phyloP scores from a whole-genome alignment of 2,329 filamentous ascomycete genomes.

The Fusarium phyllophilum region DNA sequence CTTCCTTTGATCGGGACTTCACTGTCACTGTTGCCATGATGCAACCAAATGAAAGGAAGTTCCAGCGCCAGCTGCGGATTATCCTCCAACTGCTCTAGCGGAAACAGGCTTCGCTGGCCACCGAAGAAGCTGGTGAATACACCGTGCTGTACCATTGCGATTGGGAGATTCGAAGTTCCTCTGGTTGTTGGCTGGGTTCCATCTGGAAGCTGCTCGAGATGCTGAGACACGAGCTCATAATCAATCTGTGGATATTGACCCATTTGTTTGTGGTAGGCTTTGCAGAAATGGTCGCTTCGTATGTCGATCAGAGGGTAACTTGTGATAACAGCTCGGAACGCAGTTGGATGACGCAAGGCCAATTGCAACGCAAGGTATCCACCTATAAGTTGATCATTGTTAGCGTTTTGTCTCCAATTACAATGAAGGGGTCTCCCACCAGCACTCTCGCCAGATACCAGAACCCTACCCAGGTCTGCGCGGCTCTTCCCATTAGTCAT shows the following conservation, averaged over 20 bases:
- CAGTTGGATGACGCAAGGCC: background rate
- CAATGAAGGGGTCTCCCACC: fast-evolving
- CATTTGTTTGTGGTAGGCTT: background rate
- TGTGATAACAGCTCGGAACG: background rate
- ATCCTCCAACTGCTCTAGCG: background rate
- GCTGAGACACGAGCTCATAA: background rate
- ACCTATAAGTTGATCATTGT: fast-evolving
- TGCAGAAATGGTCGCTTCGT: background rate
- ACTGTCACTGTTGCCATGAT: background rate
- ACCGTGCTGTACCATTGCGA: background rate
- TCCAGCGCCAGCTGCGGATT: background rate
- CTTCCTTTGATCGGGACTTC: background rate
- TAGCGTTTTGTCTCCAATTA: fast-evolving
- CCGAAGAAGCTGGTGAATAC: background rate
- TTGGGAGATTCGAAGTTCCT: background rate
- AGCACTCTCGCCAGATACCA: background rate
- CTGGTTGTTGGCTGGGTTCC: background rate
- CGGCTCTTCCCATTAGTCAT: background rate
- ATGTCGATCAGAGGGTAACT: background rate
- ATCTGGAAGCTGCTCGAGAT: background rate
- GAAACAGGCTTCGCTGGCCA: background rate
- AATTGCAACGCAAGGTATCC: background rate
- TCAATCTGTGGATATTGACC: background rate
- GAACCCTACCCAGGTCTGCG: fast-evolving
- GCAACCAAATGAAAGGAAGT: background rate